Conservation (phyloP, 257 asterid genomes). For the Capsicum rhomboideum region DNA sequence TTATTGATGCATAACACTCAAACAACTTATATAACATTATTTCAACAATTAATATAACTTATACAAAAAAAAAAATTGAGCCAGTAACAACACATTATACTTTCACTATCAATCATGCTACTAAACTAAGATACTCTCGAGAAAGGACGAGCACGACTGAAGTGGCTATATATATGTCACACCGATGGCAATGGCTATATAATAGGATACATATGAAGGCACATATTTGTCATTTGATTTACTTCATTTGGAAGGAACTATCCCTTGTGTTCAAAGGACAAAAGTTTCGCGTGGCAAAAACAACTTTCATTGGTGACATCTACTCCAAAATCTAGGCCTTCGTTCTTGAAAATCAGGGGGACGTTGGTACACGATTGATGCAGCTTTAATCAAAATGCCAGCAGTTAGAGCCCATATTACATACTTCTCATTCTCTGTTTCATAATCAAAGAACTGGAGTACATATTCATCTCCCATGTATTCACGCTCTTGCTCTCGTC, state of each 20-base stretch:
- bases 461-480: slow-evolving; percentile 53
- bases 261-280: not conserved
- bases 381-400: slow-evolving; percentile 56
- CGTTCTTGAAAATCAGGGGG: slow-evolving; percentile 51
- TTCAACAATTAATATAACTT: no score
- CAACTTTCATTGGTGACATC: slow-evolving; percentile 27
- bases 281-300: not conserved
- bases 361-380: slow-evolving; percentile 52
- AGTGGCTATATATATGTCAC: not conserved
- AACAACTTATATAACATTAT: no score
- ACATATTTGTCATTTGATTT: not conserved
- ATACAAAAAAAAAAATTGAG: not conserved
- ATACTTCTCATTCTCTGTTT: slow-evolving; percentile 23
- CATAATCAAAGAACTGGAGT: slow-evolving; percentile 68
- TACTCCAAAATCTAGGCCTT: slow-evolving; percentile 58
- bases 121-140: not conserved
- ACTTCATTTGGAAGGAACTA: not conserved
- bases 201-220: not conserved
- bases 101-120: not conserved
- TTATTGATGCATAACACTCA: not conserved
- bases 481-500: slow-evolving; percentile 50
- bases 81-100: not conserved
- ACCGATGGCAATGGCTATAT: not conserved
- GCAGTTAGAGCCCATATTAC: slow-evolving; percentile 87
- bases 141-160: no score